Conservation (phyloP, 2,329 filamentous ascomycete genomes). For the Cercospora berteroae region DNA sequence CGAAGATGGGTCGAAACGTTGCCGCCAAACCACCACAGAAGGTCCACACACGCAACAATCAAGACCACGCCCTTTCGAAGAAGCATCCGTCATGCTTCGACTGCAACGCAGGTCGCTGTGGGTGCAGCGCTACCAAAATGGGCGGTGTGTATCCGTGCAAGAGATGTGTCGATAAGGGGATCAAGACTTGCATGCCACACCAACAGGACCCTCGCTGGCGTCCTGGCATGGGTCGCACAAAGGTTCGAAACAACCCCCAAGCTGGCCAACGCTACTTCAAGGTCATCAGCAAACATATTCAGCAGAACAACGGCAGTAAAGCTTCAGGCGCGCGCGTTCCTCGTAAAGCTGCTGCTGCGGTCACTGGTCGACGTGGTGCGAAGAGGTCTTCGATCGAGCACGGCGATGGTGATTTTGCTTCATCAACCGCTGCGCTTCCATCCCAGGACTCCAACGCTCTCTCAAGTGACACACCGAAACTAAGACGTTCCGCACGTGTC, state of each 20-base stretch:
- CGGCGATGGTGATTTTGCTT: neutral
- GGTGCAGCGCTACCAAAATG: neutral
- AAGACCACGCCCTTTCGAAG: neutral
- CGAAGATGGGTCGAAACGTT: neutral
- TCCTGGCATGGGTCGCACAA: neutral
- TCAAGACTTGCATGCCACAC: neutral
- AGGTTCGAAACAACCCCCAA: neutral
- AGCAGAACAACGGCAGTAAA: neutral
- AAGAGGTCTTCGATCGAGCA: neutral
- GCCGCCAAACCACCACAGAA: neutral
- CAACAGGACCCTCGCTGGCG: neutral
- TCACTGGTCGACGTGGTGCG: neutral
- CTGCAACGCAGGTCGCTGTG: neutral
- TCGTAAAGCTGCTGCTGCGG: neutral
- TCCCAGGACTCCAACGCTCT: neutral
- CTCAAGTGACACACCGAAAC: neutral
- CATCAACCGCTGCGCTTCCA: neutral
- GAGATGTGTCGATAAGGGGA: neutral
- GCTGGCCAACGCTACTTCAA: neutral
- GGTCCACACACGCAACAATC: neutral
- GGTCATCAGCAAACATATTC: neutral
- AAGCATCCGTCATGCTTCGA: neutral
- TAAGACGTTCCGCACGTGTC: neutral
- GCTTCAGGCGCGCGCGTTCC: neutral
- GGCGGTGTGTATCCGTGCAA: neutral